These are phyloP conservation scores for Xylariaceae sp. DNA, from an alignment of 2,329 filamentous ascomycete genomes.

Conservation along the genomic window DNA sequence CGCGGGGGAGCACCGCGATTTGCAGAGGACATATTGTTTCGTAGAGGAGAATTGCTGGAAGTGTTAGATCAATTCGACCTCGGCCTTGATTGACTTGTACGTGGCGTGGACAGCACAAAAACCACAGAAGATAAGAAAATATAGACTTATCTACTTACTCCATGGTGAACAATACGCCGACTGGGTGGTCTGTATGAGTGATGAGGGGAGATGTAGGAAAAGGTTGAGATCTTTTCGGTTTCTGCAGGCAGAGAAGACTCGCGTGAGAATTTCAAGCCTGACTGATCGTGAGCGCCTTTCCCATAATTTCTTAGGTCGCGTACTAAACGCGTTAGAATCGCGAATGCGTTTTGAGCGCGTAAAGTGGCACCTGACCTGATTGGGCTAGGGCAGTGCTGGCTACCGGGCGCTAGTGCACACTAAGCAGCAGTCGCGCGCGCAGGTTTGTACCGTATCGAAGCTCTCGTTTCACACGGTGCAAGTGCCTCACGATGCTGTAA, in stretches of 20 bases:
- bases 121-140: background rate
- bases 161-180: conserved; percentile 3
- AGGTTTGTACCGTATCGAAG: too few species aligned
- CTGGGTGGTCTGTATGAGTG: background rate
- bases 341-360: conserved; percentile 35
- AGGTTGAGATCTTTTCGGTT: background rate
- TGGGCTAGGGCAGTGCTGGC: background rate
- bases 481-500: too few species aligned
- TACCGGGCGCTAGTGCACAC: too few species aligned
- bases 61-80: too few species aligned
- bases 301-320: conserved; percentile 19
- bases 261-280: background rate
- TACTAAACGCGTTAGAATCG: conserved; percentile 15
- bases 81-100: background rate
- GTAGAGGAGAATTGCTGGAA: conserved; percentile 59
- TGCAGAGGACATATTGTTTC: conserved; percentile 73
- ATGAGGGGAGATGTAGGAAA: background rate
- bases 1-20: conserved; percentile 63
- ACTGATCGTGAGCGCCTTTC: background rate
- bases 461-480: too few species aligned
- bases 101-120: background rate
- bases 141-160: conserved; percentile 1
- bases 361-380: conserved; percentile 37
- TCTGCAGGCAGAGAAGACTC: background rate
- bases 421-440: too few species aligned